A percentile compares a stretch with the other conserved stretches of the same genome.
Evolutionary conservation across 2,329 filamentous ascomycete genomes (phyloP).

Genomic region (Botrytis aclada): DNA sequence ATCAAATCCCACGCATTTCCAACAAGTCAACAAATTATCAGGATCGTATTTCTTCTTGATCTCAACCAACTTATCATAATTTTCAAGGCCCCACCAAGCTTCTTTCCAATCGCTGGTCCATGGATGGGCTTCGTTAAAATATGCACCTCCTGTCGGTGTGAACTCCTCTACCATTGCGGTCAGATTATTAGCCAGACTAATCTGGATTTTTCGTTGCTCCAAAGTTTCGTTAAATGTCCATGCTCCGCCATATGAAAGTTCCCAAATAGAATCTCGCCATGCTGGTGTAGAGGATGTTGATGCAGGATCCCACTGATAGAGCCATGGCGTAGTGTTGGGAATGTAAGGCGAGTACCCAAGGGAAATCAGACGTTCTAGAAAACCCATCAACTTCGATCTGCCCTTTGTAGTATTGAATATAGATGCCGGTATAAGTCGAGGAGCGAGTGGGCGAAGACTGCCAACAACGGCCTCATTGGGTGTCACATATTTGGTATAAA

Average conservation of each 20-base stretch:
- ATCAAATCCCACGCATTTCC: constrained; percentile 28
- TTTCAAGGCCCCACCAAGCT: constrained; percentile 23
- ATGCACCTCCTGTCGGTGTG: constrained; percentile 23
- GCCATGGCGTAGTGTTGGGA: constrained; percentile 22
- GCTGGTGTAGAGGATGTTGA: constrained; percentile 26
- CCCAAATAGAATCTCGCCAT: constrained; percentile 24
- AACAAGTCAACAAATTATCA: constrained; percentile 24
- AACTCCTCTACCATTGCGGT: constrained; percentile 10
- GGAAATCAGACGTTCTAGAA: constrained; percentile 20
- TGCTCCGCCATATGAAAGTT: constrained; percentile 14
- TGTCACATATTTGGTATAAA: constrained; percentile 23
- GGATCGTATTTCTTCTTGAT: constrained; percentile 30
- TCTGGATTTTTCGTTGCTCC: constrained; percentile 1
- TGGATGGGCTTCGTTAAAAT: constrained; percentile 26
- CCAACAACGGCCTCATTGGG: constrained; percentile 20
- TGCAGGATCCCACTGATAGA: constrained; percentile 20
- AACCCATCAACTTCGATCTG: constrained; percentile 13
- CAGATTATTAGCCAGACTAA: constrained; percentile 6
- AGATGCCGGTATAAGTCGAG: constrained; percentile 22
- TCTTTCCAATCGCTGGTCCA: constrained; percentile 25
- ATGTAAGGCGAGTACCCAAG: constrained; percentile 23
- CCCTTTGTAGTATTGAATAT: constrained; percentile 18
- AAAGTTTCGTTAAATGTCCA: constrained; percentile 21
- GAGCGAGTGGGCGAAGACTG: constrained; percentile 13
- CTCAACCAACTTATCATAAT: constrained; percentile 23